Evolutionary conservation across 306 rosid species (phyloP).

Genomic region (Pyrus communis): DNA sequence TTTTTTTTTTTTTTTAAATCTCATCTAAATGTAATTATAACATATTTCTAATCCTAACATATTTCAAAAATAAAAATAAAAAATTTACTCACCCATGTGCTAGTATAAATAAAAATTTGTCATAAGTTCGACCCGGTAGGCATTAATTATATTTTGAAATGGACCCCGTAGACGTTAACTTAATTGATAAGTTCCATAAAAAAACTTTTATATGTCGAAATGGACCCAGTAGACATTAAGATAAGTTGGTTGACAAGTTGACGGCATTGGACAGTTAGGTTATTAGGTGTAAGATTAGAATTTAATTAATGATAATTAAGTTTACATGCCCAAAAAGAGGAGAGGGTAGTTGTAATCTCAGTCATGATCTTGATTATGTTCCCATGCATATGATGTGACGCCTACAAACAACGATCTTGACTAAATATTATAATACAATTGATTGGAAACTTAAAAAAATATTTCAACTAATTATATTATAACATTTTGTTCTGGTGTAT

Average conservation of each 20-base stretch:
- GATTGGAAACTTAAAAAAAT: too few species aligned
- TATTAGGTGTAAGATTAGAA: neutral
- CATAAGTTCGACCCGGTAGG: too few species aligned
- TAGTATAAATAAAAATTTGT: neutral
- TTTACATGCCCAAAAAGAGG: too few species aligned
- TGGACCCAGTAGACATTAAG: neutral
- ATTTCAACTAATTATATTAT: too few species aligned
- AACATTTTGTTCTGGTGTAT: too few species aligned
- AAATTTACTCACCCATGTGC: too few species aligned
- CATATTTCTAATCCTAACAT: too few species aligned
- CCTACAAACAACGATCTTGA: too few species aligned
- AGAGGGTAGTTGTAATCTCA: neutral
- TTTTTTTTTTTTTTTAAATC: too few species aligned
- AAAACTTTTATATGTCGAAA: neutral
- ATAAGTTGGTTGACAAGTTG: neutral
- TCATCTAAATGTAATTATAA: too few species aligned
- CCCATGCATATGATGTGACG: neutral
- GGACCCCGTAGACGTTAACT: neutral
- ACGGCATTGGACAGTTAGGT: neutral
- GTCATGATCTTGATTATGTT: neutral
- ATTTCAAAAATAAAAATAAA: too few species aligned
- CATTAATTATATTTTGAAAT: neutral
- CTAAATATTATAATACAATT: too few species aligned
- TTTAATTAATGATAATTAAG: neutral
- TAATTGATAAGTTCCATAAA: neutral